phyloP scores from a whole-genome alignment of 2,329 filamentous ascomycete species.

The Colletotrichum ledebouriae region DNA sequence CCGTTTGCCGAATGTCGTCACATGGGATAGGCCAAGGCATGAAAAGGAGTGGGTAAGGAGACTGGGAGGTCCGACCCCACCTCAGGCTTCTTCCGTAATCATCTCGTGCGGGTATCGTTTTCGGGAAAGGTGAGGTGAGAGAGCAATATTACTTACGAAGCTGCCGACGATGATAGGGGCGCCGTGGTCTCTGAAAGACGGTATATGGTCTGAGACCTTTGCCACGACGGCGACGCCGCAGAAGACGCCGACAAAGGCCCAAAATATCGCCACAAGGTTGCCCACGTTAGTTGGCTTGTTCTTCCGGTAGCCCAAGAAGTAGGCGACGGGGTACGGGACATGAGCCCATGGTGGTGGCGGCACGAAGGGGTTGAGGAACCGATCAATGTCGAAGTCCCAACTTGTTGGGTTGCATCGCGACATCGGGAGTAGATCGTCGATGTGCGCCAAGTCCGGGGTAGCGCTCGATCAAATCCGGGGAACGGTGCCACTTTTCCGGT shows the following conservation, averaged over 20 bases:
- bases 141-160: constrained; percentile 67
- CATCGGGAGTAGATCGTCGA: constrained; percentile 26
- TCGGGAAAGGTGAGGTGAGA: neutral
- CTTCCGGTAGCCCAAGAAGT: constrained; percentile 75
- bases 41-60: constrained; percentile 8
- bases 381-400: constrained; percentile 81
- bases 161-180: constrained; percentile 76
- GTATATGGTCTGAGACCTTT: constrained; percentile 66
- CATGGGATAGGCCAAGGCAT: constrained; percentile 16
- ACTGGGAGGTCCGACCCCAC: constrained; percentile 9
- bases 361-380: constrained; percentile 78
- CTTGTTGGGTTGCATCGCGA: constrained; percentile 33
- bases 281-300: constrained; percentile 58
- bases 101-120: constrained; percentile 14
- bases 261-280: constrained; percentile 70
- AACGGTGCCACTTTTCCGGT: constrained; percentile 17
- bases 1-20: constrained; percentile 23
- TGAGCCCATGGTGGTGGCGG: constrained; percentile 74
- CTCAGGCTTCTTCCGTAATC: neutral
- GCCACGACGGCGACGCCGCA: constrained; percentile 71
- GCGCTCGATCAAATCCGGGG: constrained; percentile 34
- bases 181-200: constrained; percentile 64
- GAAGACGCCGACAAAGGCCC: constrained; percentile 76
- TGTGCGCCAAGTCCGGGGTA: constrained; percentile 38
- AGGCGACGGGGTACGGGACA: constrained; percentile 75